Base-by-base conservation (phyloP, 805 yeast species). In the Priceomyces castillae region DNA sequence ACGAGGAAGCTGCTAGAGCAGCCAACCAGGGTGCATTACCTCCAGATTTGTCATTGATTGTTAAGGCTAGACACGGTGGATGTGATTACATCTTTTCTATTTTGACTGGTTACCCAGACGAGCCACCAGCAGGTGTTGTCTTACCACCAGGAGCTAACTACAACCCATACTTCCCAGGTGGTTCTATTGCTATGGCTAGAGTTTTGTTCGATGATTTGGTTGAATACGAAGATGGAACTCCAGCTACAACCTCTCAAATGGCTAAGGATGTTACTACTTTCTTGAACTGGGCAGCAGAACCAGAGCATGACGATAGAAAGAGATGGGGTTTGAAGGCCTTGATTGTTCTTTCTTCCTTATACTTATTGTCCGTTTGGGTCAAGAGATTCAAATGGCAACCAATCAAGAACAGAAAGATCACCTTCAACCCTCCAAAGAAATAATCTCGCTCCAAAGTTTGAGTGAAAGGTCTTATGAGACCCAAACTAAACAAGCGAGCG, bases 111-210 rank as follows among this genome's bases (percentile, higher is more conserved):
- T 94, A 94, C 78, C 98, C 98, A 61, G 99, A 94, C 38, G 98
- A 94, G 50, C 86, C 96, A 49, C 99, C 99, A 56, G 98, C 97
- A 25, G 99, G 99, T 77, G 97, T 88, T 48, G 78, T 69, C 41
- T 77, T 94, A 59, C 95, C 98, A 46, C 86, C 88, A 50, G 99
- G 99, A 52, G 71, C 95, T 50, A 94, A 94, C 84, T 94, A 94
- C 76, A 94, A 94, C 81, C 99, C 99, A 63, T 94, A 94, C 80
- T 94, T 94, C 96, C 98, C 99, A 68, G 98, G 98, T 74, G 98
- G 99, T 54, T 80, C 97, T 34, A 92, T 94, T 76, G 99, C 97
- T 58, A 94, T 94, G 99, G 98, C 88, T 65, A 87, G 99, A 77
- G 98, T 92, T 47, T 78, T 94, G 69, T 94, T 90, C 58, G 99